Conservation (phyloP, 73 alveolate genomes). For the Tetrahymena thermophila region DNA sequence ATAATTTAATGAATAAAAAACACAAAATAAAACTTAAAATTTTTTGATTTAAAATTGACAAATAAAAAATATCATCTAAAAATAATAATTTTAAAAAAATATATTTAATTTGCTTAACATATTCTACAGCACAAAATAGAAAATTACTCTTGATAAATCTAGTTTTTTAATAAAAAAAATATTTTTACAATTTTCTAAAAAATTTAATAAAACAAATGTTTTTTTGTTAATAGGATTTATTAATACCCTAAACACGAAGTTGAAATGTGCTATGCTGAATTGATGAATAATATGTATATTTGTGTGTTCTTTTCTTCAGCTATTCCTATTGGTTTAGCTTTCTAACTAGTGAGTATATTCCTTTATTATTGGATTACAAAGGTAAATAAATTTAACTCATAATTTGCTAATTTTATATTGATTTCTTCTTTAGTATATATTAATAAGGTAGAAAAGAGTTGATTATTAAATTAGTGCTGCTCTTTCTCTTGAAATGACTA, state of each 20-base stretch:
- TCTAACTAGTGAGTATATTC: not conserved
- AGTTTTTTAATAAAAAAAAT: too few relatives aligned
- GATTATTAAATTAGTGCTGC: not conserved
- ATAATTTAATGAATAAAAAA: too few relatives aligned
- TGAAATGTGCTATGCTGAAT: slow-evolving; percentile 32
- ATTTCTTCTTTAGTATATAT: not conserved
- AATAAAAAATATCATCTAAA: too few relatives aligned
- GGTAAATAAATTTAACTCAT: not conserved
- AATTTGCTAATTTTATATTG: not conserved
- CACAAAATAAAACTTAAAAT: too few relatives aligned
- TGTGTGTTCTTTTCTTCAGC: slow-evolving; percentile 15
- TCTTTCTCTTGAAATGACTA: slow-evolving; percentile 26
- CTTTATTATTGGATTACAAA: slow-evolving; percentile 31
- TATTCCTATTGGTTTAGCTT: slow-evolving; percentile 9
- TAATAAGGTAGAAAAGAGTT: slow-evolving; percentile 13
- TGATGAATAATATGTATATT: slow-evolving; percentile 21
- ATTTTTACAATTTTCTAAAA: too few relatives aligned
- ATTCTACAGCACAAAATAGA: too few relatives aligned
- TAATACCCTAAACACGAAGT: slow-evolving; percentile 18
- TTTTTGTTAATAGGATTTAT: not conserved
- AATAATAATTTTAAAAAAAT: too few relatives aligned
- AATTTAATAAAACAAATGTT: not conserved
- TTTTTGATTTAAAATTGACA: too few relatives aligned
- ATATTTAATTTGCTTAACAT: too few relatives aligned
- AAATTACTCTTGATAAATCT: too few relatives aligned